phyloP scores from a whole-genome alignment of 306 rosid species.

The Begonia fuchsioides region DNA sequence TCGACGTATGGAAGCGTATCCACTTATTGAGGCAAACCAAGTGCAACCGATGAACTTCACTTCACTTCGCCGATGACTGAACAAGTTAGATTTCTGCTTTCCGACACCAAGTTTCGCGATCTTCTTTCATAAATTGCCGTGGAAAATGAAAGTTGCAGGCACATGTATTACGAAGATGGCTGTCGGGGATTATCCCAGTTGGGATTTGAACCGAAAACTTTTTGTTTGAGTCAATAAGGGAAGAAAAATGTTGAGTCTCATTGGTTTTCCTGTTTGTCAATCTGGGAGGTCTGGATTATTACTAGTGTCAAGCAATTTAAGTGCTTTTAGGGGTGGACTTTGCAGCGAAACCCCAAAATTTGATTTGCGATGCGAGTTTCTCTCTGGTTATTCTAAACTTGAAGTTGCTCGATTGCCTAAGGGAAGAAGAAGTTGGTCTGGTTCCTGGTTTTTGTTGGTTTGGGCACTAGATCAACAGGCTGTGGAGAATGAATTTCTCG shows the following conservation, averaged over 20 bases:
- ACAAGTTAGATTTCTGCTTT: no score
- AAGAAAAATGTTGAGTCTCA: conserved; percentile 20
- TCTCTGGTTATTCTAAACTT: conserved; percentile 19
- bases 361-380: conserved; percentile 31
- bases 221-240: conserved; percentile 11
- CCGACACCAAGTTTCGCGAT: not conserved
- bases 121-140: not conserved
- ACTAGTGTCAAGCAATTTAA: conserved; percentile 17
- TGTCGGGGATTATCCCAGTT: conserved; percentile 19
- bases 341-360: conserved; percentile 21
- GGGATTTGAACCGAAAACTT: conserved; percentile 23
- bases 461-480: conserved; percentile 39
- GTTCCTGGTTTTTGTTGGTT: conserved; percentile 30
- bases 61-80: no score
- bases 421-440: conserved; percentile 21
- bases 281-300: conserved; percentile 12
- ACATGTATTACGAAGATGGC: conserved; percentile 19
- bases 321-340: conserved; percentile 14
- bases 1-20: no score
- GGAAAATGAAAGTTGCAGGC: conserved; percentile 35
- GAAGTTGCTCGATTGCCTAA: conserved; percentile 25
- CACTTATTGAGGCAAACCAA: no score
- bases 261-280: conserved; percentile 24
- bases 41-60: no score
- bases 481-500: conserved; percentile 21